phyloP scores from a whole-genome alignment of 2,329 filamentous ascomycete genomes.

The Claviceps sp. region DNA sequence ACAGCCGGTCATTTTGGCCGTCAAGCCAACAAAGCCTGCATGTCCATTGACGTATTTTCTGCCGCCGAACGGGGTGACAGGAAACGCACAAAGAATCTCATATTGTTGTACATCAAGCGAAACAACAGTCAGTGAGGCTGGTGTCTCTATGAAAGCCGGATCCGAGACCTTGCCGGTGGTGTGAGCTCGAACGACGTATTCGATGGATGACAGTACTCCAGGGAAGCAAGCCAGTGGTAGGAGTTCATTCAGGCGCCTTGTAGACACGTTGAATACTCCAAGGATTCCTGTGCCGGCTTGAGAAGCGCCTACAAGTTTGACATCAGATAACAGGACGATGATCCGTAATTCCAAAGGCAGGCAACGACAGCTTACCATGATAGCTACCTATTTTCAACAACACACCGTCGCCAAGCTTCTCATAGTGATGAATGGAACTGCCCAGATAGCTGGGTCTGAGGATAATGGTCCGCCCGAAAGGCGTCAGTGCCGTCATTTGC shows the following conservation, averaged over 20 bases:
- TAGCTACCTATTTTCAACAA: constrained; percentile 71
- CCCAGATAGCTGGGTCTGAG: constrained; percentile 66
- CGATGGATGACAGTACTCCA: constrained; percentile 41
- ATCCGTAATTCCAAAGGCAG: not conserved
- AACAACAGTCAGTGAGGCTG: constrained; percentile 43
- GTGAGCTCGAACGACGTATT: constrained; percentile 66
- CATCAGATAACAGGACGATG: not conserved
- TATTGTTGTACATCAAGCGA: constrained; percentile 54
- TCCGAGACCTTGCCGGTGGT: constrained; percentile 47
- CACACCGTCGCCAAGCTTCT: constrained; percentile 56
- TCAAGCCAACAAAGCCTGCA: constrained; percentile 60
- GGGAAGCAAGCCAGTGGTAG: constrained; percentile 61
- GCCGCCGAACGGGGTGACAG: constrained; percentile 44
- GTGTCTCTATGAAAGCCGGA: constrained; percentile 30
- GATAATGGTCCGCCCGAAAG: constrained; percentile 61
- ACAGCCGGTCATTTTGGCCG: constrained; percentile 82
- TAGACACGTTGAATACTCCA: constrained; percentile 71
- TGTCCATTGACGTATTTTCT: constrained; percentile 23
- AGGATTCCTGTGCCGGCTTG: constrained; percentile 63
- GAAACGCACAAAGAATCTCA: constrained; percentile 70
- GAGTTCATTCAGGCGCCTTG: constrained; percentile 50
- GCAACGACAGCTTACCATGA: constrained; percentile 37
- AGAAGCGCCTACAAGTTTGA: constrained; percentile 24
- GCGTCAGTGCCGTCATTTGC: constrained; percentile 68
- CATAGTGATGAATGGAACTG: constrained; percentile 60